These are phyloP conservation scores for Leccinum olivaceopallidum DNA, from an alignment of 768 basidiomycete genomes.

Conservation along the genomic window DNA sequence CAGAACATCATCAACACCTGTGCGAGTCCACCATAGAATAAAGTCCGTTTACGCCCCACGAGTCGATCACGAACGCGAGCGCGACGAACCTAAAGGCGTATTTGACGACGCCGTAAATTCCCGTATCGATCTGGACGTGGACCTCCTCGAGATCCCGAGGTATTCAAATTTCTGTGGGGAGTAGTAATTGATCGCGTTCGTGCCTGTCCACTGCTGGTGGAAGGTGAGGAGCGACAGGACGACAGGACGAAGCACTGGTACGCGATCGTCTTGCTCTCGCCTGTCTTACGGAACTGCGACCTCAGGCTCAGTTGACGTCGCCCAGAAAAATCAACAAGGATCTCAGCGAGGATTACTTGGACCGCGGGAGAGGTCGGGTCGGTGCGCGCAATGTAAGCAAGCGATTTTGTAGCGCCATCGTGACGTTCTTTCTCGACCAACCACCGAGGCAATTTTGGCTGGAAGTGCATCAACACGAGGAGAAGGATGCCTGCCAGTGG, in stretches of 20 bases:
- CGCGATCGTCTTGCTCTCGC: slow-evolving; percentile 29
- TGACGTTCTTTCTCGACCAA: slow-evolving; percentile 36
- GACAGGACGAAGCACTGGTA: slow-evolving; percentile 34
- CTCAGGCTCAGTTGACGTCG: slow-evolving; percentile 26
- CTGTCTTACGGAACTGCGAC: slow-evolving; percentile 34
- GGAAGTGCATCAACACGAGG: slow-evolving; percentile 35
- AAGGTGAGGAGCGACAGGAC: slow-evolving; percentile 26
- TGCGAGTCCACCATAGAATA: slow-evolving; percentile 29
- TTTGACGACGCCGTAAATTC: slow-evolving; percentile 44
- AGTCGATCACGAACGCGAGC: slow-evolving; percentile 39
- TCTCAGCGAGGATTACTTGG: slow-evolving; percentile 34
- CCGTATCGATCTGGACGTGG: slow-evolving; percentile 36
- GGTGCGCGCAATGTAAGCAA: slow-evolving; percentile 29
- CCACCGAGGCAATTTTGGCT: slow-evolving; percentile 44
- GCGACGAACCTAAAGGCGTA: slow-evolving; percentile 32
- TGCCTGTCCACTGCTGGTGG: slow-evolving; percentile 42
- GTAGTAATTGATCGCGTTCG: slow-evolving; percentile 44
- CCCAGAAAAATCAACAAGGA: slow-evolving; percentile 35
- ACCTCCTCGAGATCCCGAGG: slow-evolving; percentile 36
- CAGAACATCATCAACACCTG: slow-evolving; percentile 40
- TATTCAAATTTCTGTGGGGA: slow-evolving; percentile 36
- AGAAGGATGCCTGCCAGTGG: slow-evolving; percentile 36
- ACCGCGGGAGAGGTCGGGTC: slow-evolving; percentile 28
- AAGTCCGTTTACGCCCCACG: slow-evolving; percentile 37
- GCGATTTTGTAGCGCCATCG: slow-evolving; percentile 34